phyloP scores from a whole-genome alignment of 2,329 filamentous ascomycete species.

The Diaporthe vaccinii region DNA sequence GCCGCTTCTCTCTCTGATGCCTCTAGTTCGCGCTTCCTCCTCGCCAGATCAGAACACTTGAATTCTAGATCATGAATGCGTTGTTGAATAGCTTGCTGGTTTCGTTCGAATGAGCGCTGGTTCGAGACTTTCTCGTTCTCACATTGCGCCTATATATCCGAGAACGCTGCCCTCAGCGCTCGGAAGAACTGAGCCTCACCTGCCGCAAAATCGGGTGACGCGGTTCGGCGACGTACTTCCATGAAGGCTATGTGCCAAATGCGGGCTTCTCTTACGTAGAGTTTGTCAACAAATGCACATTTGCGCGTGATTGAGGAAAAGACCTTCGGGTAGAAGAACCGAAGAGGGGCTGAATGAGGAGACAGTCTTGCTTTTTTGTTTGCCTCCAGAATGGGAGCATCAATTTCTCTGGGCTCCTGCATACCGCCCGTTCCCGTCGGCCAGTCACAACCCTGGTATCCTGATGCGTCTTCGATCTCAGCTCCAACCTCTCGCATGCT shows the following conservation, averaged over 20 bases:
- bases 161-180: background rate
- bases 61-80: background rate
- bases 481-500: background rate
- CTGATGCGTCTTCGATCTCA: background rate
- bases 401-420: background rate
- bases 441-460: background rate
- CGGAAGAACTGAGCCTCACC: background rate
- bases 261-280: too few species aligned
- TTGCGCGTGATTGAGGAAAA: background rate
- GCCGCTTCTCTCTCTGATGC: background rate
- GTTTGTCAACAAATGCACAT: background rate
- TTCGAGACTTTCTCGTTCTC: background rate
- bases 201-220: background rate
- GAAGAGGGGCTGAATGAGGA: background rate
- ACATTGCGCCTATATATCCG: background rate
- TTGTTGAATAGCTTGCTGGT: background rate
- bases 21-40: background rate
- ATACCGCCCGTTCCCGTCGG: background rate
- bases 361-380: background rate
- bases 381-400: background rate
- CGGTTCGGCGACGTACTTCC: background rate
- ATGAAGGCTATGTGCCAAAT: background rate
- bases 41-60: background rate
- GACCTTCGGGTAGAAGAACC: too few species aligned
- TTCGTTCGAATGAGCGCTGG: conserved; percentile 8